Base-by-base conservation (phyloP, 2,329 filamentous ascomycete species). In the Aspergillus brunneoviolaceus region DNA sequence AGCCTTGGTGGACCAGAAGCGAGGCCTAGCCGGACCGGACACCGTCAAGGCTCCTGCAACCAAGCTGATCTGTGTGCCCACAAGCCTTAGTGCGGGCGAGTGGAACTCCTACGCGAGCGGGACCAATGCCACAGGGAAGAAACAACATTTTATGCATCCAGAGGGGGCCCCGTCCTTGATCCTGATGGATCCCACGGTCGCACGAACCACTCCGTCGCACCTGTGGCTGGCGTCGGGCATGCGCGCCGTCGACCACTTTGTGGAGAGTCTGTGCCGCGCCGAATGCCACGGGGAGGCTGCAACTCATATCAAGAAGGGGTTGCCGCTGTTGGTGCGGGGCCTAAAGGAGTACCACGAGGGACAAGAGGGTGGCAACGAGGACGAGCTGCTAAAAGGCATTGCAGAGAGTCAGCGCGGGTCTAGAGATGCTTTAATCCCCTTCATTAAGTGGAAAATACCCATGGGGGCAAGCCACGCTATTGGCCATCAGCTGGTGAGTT, bases 141-240 rank as follows among this genome's bases (percentile, higher is more conserved):
- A 55, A 27, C 53, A 49, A 31, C 53, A 55, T 23, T 55, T 49
- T 23, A n/a, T 31, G 14, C 53, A 55, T 25, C 53, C 42, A 2
- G 42, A 55, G 19, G 53, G 53, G 33, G 47, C 53, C 7, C 42
- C 42, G 25, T 21, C 25, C 5, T 55, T 55, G 53, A 55, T 55
- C 27, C 45, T 55, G 53, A 49, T 49, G 53, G 53, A 55, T 21
- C 53, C 53, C 25, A 35, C n/a, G 19, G 45, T 55, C 42, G 53
- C 53, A 2, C 29, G 53, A 16, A 55, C 42, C 42, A 55, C 48
- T 11, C 53, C 52, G 14, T 33, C 53, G 3, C 53, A 49, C 42
- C 27, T 55, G 53, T 55, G 53, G 53, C 53, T 55, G 45, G 53
- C 53, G 10, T 55, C 53, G 6, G 53, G 53, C 3, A 47, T 55